Percentiles rank a stretch among this genome's conserved stretches.
These are phyloP conservation scores for Aureobasidium mangrovei DNA, from an alignment of 2,329 filamentous ascomycete genomes.

Conservation along the genomic window DNA sequence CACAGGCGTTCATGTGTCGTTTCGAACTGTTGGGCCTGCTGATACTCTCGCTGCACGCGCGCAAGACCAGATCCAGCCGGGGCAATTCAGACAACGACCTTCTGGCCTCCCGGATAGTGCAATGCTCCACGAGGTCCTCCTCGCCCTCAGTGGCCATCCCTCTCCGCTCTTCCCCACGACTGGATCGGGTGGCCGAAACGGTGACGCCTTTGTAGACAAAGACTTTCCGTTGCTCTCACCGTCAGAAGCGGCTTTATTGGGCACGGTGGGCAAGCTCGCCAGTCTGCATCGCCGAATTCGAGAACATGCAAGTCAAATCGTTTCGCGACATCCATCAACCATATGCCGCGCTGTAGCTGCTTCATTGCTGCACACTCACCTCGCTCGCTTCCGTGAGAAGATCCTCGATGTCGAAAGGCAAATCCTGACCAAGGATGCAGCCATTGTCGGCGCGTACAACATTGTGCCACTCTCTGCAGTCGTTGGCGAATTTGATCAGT, in stretches of 20 bases:
- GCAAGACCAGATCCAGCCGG: conserved; percentile 2
- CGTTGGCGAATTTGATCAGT: conserved; percentile 75
- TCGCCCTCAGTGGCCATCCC: conserved; percentile 88
- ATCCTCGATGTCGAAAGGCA: conserved; percentile 75
- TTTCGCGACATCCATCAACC: conserved; percentile 63
- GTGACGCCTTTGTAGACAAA: conserved; percentile 28
- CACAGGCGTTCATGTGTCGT: conserved; percentile 11
- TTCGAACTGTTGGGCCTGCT: conserved; percentile 9
- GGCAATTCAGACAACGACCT: not conserved
- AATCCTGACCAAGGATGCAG: conserved; percentile 67
- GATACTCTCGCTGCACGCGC: conserved; percentile 11
- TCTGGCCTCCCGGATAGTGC: not conserved
- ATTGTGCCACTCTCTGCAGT: conserved; percentile 86
- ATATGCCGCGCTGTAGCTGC: conserved; percentile 83
- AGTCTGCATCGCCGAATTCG: conserved; percentile 67
- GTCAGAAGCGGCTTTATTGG: conserved; percentile 73
- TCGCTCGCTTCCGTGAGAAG: conserved; percentile 72
- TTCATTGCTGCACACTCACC: conserved; percentile 63
- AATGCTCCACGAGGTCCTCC: conserved; percentile 98
- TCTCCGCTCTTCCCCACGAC: conserved; percentile 68
- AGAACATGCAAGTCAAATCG: conserved; percentile 56
- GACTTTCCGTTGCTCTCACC: conserved; percentile 54
- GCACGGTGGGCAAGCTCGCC: conserved; percentile 67
- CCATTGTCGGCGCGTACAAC: conserved; percentile 79
- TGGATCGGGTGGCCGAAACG: conserved; percentile 27